Evolutionary conservation across 441 rosid genomes (phyloP).

Genomic region (Brassica balearica): DNA sequence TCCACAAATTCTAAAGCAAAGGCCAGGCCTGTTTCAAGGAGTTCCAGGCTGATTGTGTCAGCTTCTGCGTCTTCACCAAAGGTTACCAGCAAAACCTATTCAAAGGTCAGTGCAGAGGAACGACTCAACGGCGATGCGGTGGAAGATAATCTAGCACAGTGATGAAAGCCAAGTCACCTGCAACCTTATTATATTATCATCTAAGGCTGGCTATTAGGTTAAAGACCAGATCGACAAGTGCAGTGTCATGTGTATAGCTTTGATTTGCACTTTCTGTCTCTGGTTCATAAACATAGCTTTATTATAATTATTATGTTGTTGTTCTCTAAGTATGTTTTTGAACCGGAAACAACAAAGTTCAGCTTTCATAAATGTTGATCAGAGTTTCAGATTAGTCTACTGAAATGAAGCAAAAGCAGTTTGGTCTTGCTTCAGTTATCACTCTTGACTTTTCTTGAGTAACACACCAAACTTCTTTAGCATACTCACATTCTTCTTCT

Average conservation of each 20-base stretch:
- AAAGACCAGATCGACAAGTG: neutral
- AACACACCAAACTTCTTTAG: constrained; percentile 87
- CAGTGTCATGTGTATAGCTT: constrained; percentile 29
- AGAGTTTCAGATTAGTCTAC: constrained; percentile 22
- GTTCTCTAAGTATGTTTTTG: neutral
- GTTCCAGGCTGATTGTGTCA: constrained; percentile 42
- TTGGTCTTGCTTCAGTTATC: constrained; percentile 16
- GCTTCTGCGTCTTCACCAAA: constrained; percentile 50
- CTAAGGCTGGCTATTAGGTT: constrained; percentile 17
- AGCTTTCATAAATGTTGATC: constrained; percentile 17
- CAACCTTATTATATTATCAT: constrained; percentile 6
- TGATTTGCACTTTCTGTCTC: constrained; percentile 23
- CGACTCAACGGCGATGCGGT: constrained; percentile 44
- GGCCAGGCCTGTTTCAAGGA: constrained; percentile 51
- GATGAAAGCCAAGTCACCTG: constrained; percentile 22
- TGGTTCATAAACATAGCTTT: constrained; percentile 22
- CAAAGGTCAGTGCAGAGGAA: constrained; percentile 49
- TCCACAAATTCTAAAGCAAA: constrained; percentile 41
- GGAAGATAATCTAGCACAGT: constrained; percentile 35
- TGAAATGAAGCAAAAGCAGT: constrained; percentile 26
- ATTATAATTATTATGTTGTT: constrained; percentile 4
- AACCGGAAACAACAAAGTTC: neutral
- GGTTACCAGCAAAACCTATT: constrained; percentile 51
- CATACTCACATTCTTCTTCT: constrained; percentile 76
- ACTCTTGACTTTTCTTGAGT: constrained; percentile 89